These are phyloP conservation scores for Kingdonia uniflora DNA, from an alignment of 164 flowering plant genomes.

Conservation along the genomic window DNA sequence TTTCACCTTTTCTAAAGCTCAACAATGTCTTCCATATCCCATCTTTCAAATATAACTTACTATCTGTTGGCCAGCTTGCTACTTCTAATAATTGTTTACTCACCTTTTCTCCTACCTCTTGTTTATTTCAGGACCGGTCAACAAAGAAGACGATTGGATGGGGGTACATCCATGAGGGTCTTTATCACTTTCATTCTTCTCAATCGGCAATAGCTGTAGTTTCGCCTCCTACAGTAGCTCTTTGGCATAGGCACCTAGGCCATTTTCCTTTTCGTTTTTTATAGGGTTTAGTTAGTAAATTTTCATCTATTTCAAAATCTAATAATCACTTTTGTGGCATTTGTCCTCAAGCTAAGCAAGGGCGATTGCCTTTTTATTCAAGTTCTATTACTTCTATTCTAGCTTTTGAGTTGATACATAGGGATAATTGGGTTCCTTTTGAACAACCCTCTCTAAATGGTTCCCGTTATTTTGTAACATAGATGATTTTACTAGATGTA, in stretches of 20 bases:
- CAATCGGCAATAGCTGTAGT: neutral
- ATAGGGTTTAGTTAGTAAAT: neutral
- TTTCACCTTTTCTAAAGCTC: neutral
- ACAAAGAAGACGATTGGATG: neutral
- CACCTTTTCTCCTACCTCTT: neutral
- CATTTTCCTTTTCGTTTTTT: too few species aligned
- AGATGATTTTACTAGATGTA: too few species aligned
- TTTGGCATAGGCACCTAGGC: neutral
- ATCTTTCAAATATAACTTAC: neutral
- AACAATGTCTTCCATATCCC: neutral
- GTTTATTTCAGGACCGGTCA: neutral
- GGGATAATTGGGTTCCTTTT: conserved; percentile 10
- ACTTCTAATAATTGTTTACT: neutral
- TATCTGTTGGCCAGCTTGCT: neutral
- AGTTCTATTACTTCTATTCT: neutral
- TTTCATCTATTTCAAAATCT: neutral
- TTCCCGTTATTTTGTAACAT: neutral
- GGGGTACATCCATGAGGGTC: neutral
- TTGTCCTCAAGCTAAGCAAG: conserved; percentile 33
- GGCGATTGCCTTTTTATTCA: neutral
- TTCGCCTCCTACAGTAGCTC: neutral
- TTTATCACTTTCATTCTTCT: neutral
- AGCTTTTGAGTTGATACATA: conserved; percentile 1
- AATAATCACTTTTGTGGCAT: neutral
- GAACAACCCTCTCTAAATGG: neutral